These are phyloP conservation scores for Rehmannia glutinosa DNA, from an alignment of 257 asterid genomes.

Conservation along the genomic window DNA sequence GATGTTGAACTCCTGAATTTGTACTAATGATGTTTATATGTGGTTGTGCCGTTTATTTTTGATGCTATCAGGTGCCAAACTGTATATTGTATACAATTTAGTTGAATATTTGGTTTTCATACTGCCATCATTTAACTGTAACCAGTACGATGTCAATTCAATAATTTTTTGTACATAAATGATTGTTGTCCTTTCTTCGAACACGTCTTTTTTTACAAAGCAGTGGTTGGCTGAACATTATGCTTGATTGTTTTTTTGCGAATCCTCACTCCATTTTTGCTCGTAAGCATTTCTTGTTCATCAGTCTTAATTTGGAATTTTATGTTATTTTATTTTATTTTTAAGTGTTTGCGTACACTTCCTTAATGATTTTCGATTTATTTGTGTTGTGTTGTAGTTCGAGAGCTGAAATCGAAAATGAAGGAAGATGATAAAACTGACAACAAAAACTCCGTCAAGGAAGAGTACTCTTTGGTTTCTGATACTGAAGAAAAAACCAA, in stretches of 20 bases:
- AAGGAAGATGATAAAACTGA: conserved; percentile 32
- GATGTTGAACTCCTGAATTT: not conserved
- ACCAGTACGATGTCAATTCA: not conserved
- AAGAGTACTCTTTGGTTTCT: conserved; percentile 44
- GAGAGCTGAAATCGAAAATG: conserved; percentile 56
- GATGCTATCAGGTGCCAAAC: not conserved
- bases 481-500: conserved; percentile 38
- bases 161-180: not conserved
- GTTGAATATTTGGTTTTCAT: not conserved
- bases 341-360: not conserved
- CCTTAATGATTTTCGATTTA: not conserved
- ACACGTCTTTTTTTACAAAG: too few relatives aligned
- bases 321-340: not conserved
- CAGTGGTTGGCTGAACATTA: not conserved
- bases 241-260: not conserved
- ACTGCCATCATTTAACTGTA: not conserved
- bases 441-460: conserved; percentile 41
- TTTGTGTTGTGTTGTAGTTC: conserved; percentile 29
- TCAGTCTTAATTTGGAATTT: conserved; percentile 5
- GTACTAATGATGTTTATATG: not conserved
- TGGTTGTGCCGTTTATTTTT: conserved; percentile 15
- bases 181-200: not conserved
- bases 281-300: conserved; percentile 1
- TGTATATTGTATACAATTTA: not conserved
- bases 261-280: not conserved